Evolutionary conservation across 2,329 filamentous ascomycete genomes (phyloP).

Genomic region (Colletotrichum costaricense): DNA sequence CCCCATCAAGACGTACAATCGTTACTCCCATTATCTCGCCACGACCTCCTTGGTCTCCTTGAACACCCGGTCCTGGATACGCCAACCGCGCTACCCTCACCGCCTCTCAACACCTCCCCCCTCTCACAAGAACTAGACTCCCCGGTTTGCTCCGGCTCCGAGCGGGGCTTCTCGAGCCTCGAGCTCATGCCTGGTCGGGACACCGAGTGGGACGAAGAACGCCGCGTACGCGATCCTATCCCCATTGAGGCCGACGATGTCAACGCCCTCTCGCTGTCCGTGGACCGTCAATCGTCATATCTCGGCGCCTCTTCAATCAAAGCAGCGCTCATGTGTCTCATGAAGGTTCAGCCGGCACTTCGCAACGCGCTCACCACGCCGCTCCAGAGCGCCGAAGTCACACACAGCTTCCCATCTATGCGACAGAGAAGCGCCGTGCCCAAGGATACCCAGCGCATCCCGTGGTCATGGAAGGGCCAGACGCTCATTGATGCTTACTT

Average conservation of each 20-base stretch:
- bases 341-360: slow-evolving; percentile 63
- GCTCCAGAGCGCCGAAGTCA: slow-evolving; percentile 58
- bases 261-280: slow-evolving; percentile 68
- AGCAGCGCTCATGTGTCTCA: slow-evolving; percentile 78
- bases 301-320: slow-evolving; percentile 81
- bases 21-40: slow-evolving; percentile 65
- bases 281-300: slow-evolving; percentile 73
- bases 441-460: slow-evolving; percentile 61
- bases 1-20: slow-evolving; percentile 66
- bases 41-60: slow-evolving; percentile 69
- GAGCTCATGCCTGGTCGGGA: slow-evolving; percentile 77
- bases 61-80: slow-evolving; percentile 57
- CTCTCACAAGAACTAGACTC: slow-evolving; percentile 60
- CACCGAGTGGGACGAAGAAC: slow-evolving; percentile 75
- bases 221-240: slow-evolving; percentile 64
- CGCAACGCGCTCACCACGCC: slow-evolving; percentile 57
- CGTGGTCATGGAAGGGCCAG: slow-evolving; percentile 74
- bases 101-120: slow-evolving; percentile 63
- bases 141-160: slow-evolving; percentile 60
- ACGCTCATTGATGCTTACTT: slow-evolving; percentile 82
- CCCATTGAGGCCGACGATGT: slow-evolving; percentile 72
- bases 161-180: slow-evolving; percentile 62
- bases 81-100: slow-evolving; percentile 58
- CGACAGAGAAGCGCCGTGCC: slow-evolving; percentile 55
- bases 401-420: slow-evolving; percentile 56